These are phyloP conservation scores for Colletotrichum sp. DNA, from an alignment of 2,329 filamentous ascomycete species.

Conservation along the genomic window DNA sequence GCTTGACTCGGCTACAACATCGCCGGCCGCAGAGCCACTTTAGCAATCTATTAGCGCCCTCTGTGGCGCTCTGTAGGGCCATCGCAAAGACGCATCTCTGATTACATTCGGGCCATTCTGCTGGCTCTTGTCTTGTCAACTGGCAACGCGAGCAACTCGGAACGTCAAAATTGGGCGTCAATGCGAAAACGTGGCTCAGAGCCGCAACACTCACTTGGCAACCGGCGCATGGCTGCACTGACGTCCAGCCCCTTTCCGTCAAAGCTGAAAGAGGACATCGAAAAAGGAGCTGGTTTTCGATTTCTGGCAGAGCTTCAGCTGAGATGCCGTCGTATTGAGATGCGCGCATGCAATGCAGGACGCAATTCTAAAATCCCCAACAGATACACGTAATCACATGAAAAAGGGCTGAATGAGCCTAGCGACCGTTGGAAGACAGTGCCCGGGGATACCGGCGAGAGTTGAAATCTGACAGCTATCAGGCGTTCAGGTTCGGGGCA, in stretches of 20 bases:
- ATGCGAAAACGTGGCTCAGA: not conserved
- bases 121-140: not conserved
- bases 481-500: not conserved
- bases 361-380: not conserved
- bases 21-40: not conserved
- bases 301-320: not conserved
- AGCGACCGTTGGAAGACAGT: not conserved
- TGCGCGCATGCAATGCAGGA: not conserved
- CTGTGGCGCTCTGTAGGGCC: not conserved
- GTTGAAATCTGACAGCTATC: not conserved
- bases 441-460: not conserved
- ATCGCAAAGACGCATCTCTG: not conserved
- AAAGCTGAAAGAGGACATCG: not conserved
- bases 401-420: not conserved
- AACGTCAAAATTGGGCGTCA: not conserved
- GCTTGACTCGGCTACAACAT: not conserved
- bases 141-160: not conserved
- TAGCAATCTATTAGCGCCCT: not conserved
- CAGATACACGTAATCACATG: not conserved
- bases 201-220: not conserved
- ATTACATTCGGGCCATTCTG: not conserved
- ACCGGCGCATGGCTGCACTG: not conserved
- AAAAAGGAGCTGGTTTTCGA: not conserved
- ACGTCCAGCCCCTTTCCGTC: not conserved
- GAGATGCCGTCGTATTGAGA: not conserved